phyloP scores from a whole-genome alignment of 805 yeast species.

The Wickerhamomyces canadensis region DNA sequence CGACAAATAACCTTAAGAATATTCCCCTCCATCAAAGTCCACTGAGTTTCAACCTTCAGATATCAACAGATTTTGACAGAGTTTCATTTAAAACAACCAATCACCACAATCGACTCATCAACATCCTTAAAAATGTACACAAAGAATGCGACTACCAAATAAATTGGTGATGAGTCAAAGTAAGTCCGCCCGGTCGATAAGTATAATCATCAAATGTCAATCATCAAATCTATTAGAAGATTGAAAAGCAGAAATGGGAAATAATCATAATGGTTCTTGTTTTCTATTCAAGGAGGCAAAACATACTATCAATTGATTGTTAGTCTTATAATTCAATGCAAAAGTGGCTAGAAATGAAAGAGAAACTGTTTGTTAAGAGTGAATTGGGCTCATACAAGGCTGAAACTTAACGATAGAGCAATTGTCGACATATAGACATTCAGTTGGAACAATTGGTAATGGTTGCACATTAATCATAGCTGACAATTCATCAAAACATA shows the following conservation, averaged over 20 bases:
- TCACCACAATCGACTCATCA: conserved; percentile 42
- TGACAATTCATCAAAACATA: no score
- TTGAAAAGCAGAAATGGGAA: no score
- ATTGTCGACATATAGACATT: conserved; percentile 44
- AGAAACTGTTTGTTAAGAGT: no score
- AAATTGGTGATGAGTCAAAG: conserved; percentile 22
- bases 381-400: conserved; percentile 47
- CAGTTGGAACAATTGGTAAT: conserved; percentile 59
- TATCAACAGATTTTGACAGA: no score
- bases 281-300: no score
- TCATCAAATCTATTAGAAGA: no score
- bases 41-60: no score
- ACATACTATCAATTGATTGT: not conserved
- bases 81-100: conserved; percentile 16
- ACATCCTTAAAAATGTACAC: conserved; percentile 42
- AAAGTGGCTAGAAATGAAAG: no score
- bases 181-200: conserved; percentile 43
- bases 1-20: not conserved
- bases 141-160: conserved; percentile 35
- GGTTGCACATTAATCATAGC: conserved; percentile 9
- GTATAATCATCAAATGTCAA: conserved; percentile 4
- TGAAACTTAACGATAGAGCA: conserved; percentile 52
- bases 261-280: no score
- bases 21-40: no score
- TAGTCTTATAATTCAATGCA: not conserved